Conservation (phyloP, 495 filamentous ascomycete species). For the Elasticomyces elasticus region DNA sequence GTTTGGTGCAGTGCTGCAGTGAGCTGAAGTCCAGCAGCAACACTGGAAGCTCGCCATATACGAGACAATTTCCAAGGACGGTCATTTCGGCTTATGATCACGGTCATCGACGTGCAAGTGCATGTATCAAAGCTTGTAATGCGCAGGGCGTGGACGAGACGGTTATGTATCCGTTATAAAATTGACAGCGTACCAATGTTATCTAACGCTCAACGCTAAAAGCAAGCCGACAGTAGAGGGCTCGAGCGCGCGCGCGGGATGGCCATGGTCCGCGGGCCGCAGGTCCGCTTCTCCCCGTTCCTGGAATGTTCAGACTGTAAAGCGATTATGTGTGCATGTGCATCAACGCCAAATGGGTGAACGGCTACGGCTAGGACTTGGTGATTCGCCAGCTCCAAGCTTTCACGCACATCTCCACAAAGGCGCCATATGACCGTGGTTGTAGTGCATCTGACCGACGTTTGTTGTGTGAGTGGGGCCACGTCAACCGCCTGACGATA, state of each 20-base stretch:
- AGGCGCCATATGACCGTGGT: background rate
- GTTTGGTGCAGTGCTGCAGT: too few relatives aligned
- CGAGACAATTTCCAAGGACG: too few relatives aligned
- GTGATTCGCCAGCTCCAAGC: too few relatives aligned
- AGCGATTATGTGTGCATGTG: background rate
- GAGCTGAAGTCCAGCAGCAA: too few relatives aligned
- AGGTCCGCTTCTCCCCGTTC: background rate
- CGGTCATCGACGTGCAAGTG: too few relatives aligned
- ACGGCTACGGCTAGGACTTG: too few relatives aligned
- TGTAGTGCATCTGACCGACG: background rate
- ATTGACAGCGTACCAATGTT: background rate
- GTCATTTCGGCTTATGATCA: too few relatives aligned
- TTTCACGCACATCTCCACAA: background rate
- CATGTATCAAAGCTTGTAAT: too few relatives aligned
- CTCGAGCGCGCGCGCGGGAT: background rate
- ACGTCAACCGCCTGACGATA: background rate
- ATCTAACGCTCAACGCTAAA: background rate
- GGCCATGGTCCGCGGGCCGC: background rate
- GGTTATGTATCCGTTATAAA: too few relatives aligned
- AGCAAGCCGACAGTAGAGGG: background rate
- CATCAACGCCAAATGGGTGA: background rate
- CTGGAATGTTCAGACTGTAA: background rate
- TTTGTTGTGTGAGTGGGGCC: background rate
- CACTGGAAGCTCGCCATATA: too few relatives aligned
- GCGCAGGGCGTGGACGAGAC: too few relatives aligned